These are phyloP conservation scores for Lepiota subincarnata DNA, from an alignment of 768 basidiomycete genomes.

Conservation along the genomic window DNA sequence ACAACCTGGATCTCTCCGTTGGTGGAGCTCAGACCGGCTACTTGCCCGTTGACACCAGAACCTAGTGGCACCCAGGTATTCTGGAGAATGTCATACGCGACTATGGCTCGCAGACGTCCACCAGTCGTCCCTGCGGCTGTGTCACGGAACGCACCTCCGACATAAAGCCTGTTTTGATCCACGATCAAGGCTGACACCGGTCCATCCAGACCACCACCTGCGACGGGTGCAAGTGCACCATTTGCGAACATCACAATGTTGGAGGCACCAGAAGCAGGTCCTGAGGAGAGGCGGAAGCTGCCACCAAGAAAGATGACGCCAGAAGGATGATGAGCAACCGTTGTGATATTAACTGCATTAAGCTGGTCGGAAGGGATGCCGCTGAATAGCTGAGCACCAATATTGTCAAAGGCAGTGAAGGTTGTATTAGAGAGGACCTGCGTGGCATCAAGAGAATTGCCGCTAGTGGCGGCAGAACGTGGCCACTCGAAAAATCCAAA, in stretches of 20 bases:
- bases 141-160: conserved; percentile 86
- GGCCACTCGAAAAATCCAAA: conserved; percentile 95
- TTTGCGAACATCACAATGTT: conserved; percentile 75
- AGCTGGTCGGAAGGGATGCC: conserved; percentile 45
- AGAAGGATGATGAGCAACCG: conserved; percentile 63
- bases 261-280: conserved; percentile 48
- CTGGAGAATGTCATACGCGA: conserved; percentile 62
- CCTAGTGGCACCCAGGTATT: conserved; percentile 66
- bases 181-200: conserved; percentile 65
- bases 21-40: conserved; percentile 53
- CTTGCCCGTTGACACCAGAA: conserved; percentile 73
- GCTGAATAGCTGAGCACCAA: conserved; percentile 59
- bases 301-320: conserved; percentile 74
- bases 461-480: conserved; percentile 32
- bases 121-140: conserved; percentile 51
- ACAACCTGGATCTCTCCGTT: conserved; percentile 56
- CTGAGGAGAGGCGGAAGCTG: conserved; percentile 59
- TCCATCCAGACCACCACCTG: conserved; percentile 76
- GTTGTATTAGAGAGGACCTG: conserved; percentile 61
- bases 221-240: conserved; percentile 48
- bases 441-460: conserved; percentile 49
- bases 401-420: conserved; percentile 60
- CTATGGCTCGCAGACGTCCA: conserved; percentile 55
- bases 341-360: conserved; percentile 39
- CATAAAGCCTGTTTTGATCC: conserved; percentile 61